phyloP scores from a whole-genome alignment of 2,329 filamentous ascomycete genomes.

The Aphanocladium album region DNA sequence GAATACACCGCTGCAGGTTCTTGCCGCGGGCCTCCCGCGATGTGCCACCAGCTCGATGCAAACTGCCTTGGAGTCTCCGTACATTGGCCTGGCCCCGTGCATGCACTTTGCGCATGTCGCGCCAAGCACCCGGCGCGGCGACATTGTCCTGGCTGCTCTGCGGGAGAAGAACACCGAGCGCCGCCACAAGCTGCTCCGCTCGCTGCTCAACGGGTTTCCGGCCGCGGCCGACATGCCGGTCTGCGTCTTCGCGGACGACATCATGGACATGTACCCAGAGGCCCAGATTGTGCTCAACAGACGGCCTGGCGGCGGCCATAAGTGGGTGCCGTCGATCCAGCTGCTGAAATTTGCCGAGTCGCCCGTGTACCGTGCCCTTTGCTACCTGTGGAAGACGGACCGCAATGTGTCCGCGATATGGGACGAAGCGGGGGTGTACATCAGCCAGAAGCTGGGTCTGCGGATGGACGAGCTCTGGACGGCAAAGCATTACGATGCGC shows the following conservation, averaged over 20 bases:
- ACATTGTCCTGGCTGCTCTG: slow-evolving; percentile 23
- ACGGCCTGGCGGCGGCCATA: slow-evolving; percentile 19
- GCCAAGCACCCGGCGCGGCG: slow-evolving; percentile 21
- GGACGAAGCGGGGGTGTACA: slow-evolving; percentile 19
- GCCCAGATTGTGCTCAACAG: slow-evolving; percentile 29
- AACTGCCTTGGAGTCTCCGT: slow-evolving; percentile 26
- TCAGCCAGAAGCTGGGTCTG: neutral
- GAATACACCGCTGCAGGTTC: slow-evolving; percentile 15
- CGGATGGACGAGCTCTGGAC: slow-evolving; percentile 14
- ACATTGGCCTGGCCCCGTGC: slow-evolving; percentile 24
- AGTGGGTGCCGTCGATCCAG: slow-evolving; percentile 24
- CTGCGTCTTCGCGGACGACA: slow-evolving; percentile 28
- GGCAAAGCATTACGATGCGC: slow-evolving; percentile 18
- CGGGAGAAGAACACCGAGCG: slow-evolving; percentile 22
- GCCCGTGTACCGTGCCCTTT: slow-evolving; percentile 21
- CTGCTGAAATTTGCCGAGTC: slow-evolving; percentile 26
- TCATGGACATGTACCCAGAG: slow-evolving; percentile 35
- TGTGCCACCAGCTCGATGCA: slow-evolving; percentile 33
- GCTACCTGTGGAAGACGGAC: slow-evolving; percentile 24
- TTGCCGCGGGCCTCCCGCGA: slow-evolving; percentile 28
- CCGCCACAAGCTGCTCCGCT: slow-evolving; percentile 25
- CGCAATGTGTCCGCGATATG: slow-evolving; percentile 20
- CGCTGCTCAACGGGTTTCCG: slow-evolving; percentile 27
- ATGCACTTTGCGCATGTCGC: slow-evolving; percentile 30
- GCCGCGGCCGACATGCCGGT: slow-evolving; percentile 27